Percentiles rank a stretch among this genome's conserved stretches.
These are phyloP conservation scores for Yamadazyma tumulicola DNA, from an alignment of 805 yeast species.

Conservation along the genomic window DNA sequence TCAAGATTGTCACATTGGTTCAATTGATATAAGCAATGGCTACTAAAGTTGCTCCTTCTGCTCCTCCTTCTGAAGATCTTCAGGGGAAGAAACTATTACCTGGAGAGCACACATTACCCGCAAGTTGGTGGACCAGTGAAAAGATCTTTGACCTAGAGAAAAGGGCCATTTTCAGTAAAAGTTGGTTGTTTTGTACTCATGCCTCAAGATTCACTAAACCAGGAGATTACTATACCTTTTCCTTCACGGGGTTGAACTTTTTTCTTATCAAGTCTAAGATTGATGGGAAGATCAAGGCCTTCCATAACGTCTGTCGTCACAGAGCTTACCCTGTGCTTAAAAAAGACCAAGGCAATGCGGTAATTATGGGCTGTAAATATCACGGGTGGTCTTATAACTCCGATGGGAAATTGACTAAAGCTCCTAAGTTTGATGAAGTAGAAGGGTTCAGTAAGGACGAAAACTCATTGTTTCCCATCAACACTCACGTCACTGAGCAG, in stretches of 20 bases:
- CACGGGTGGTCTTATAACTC: slow-evolving; percentile 66
- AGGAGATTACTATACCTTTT: slow-evolving; percentile 54
- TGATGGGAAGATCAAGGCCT: slow-evolving; percentile 51
- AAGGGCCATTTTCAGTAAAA: slow-evolving; percentile 52
- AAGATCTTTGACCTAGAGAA: slow-evolving; percentile 57
- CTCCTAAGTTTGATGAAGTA: slow-evolving; percentile 59
- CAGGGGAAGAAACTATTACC: slow-evolving; percentile 13
- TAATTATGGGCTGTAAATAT: slow-evolving; percentile 55
- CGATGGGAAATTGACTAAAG: slow-evolving; percentile 57
- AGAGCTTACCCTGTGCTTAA: slow-evolving; percentile 61
- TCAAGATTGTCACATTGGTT: no score
- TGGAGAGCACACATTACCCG: slow-evolving; percentile 52
- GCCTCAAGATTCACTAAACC: slow-evolving; percentile 51
- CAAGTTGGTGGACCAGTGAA: slow-evolving; percentile 64
- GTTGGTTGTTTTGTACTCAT: slow-evolving; percentile 56
- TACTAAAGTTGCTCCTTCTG: slow-evolving; percentile 16
- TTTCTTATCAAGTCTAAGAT: slow-evolving; percentile 51
- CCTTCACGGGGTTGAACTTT: slow-evolving; percentile 51
- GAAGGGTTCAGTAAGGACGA: slow-evolving; percentile 55
- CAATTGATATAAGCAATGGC: slow-evolving; percentile 6
- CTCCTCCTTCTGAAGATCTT: slow-evolving; percentile 20
- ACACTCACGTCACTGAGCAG: slow-evolving; percentile 51
- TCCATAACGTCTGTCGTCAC: slow-evolving; percentile 65
- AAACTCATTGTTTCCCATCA: slow-evolving; percentile 53
- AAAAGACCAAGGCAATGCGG: slow-evolving; percentile 57